Evolutionary conservation across 768 basidiomycete genomes (phyloP).

Genomic region (Rhodotorula diobovata): DNA sequence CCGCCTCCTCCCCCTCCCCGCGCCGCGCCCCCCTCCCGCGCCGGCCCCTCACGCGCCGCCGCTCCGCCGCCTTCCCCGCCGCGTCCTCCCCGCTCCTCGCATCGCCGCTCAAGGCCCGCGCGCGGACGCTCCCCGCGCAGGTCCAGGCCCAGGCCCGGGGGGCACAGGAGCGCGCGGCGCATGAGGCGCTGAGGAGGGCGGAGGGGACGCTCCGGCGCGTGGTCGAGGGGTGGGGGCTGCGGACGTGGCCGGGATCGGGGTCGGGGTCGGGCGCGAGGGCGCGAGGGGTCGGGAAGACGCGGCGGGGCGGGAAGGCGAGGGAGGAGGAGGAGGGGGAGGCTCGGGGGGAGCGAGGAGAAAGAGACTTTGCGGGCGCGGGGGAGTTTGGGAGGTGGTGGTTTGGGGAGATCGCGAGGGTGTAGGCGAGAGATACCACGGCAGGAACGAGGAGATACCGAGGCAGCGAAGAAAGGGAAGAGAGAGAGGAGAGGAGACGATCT

Average conservation of each 20-base stretch:
- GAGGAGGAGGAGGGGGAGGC: background rate
- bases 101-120: background rate
- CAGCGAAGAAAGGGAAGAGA: too few relatives aligned
- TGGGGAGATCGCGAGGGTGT: background rate
- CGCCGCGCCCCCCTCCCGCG: background rate
- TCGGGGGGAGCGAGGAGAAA: background rate
- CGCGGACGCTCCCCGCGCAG: background rate
- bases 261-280: background rate
- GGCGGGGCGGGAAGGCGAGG: background rate
- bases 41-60: background rate
- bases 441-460: too few relatives aligned
- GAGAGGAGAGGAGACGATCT: too few relatives aligned
- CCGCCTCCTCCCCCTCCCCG: background rate
- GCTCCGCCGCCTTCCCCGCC: too few relatives aligned
- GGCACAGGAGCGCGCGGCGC: constrained; percentile 5
- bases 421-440: too few relatives aligned
- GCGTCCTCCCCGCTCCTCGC: background rate
- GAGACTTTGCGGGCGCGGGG: background rate
- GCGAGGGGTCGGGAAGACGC: background rate
- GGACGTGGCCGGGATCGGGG: too few relatives aligned
- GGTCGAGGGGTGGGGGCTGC: constrained; percentile 13
- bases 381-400: constrained; percentile 1
- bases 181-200: constrained; percentile 12
- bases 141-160: too few relatives aligned
- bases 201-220: constrained; percentile 4